A percentile compares a stretch with the other conserved stretches of the same genome.
These are phyloP conservation scores for Penicillium sp. DNA, from an alignment of 2,329 filamentous ascomycete genomes.

Conservation along the genomic window DNA sequence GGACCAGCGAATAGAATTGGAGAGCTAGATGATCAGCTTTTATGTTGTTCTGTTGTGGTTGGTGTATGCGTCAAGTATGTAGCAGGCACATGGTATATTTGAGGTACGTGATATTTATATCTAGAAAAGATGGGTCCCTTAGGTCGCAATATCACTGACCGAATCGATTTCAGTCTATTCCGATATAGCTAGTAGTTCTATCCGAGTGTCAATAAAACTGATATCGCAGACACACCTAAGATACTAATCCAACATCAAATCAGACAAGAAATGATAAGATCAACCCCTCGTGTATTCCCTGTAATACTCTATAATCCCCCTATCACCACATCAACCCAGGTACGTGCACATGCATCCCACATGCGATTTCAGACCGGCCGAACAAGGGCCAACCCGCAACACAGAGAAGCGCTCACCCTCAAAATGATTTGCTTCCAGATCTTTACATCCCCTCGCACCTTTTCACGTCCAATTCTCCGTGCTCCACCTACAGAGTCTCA, in stretches of 20 bases:
- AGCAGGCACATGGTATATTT: background rate
- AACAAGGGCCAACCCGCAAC: background rate
- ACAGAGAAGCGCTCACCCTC: background rate
- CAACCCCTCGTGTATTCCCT: background rate
- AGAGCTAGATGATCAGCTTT: background rate
- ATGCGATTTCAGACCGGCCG: slow-evolving; percentile 9
- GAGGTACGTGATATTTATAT: background rate
- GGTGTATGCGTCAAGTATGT: background rate
- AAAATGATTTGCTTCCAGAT: no score
- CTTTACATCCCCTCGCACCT: no score
- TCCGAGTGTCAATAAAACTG: background rate
- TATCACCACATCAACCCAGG: background rate
- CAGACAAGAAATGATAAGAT: background rate
- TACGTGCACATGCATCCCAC: background rate
- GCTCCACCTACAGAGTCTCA: background rate
- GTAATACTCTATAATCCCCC: background rate
- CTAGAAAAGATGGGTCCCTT: slow-evolving; percentile 17
- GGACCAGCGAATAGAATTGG: background rate
- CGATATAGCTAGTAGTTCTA: background rate
- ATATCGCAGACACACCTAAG: background rate
- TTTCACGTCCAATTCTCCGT: no score
- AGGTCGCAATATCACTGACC: slow-evolving; percentile 12
- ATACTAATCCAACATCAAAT: background rate
- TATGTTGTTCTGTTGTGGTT: background rate
- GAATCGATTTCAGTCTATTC: background rate